A percentile compares a stretch with the other conserved stretches of the same genome.
phyloP scores from a whole-genome alignment of 495 filamentous ascomycete species.

The Daldinia grandis region DNA sequence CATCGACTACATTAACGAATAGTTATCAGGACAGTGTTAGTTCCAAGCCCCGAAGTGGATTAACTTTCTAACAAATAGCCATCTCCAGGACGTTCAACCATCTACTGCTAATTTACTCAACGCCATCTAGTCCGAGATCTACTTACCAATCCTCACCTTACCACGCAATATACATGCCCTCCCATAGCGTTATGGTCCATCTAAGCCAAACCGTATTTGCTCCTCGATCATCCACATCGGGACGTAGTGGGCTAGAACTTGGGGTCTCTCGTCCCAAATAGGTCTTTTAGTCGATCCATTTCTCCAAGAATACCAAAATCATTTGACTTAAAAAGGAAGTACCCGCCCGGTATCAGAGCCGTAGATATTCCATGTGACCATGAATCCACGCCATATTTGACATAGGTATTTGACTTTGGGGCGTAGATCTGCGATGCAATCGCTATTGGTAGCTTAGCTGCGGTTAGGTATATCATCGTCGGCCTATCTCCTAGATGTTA shows the following conservation, averaged over 20 bases:
- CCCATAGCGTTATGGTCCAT: conserved; percentile 2
- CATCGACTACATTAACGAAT: conserved; percentile 8
- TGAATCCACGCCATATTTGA: neutral
- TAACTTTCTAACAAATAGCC: conserved; percentile 15
- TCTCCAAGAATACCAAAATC: conserved; percentile 13
- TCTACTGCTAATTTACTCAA: conserved; percentile 12
- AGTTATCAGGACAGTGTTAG: neutral
- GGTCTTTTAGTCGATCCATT: conserved; percentile 21
- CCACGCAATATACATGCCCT: conserved; percentile 7
- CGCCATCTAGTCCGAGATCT: conserved; percentile 25
- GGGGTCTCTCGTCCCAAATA: conserved; percentile 11
- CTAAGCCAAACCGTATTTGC: conserved; percentile 1
- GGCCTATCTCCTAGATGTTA: conserved; percentile 13
- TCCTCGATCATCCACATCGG: conserved; percentile 7
- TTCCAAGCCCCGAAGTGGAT: conserved; percentile 27
- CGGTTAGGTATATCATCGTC: conserved; percentile 1
- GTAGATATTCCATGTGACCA: conserved; percentile 15
- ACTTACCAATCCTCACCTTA: neutral
- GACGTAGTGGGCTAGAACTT: conserved; percentile 5
- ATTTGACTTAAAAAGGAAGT: conserved; percentile 20
- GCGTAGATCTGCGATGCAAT: neutral
- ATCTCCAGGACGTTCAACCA: conserved; percentile 1
- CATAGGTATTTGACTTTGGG: neutral
- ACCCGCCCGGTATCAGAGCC: conserved; percentile 15
- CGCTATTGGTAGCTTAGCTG: conserved; percentile 22